Evolutionary conservation across 805 yeast genomes (phyloP).

Genomic region (Metschnikowia santaceciliae): DNA sequence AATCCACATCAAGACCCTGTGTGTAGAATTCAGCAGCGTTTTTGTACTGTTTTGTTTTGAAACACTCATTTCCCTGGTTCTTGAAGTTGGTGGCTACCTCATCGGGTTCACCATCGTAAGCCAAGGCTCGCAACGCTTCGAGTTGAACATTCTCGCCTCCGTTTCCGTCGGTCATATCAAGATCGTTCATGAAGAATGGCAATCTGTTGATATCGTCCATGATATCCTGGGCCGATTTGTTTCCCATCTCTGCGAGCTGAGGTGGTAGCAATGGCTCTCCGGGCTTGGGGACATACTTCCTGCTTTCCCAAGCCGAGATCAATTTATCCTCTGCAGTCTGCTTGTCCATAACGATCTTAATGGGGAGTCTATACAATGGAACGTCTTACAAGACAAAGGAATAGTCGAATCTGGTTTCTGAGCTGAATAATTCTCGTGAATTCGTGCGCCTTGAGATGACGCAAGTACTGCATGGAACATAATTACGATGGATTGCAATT

Average conservation of each 20-base stretch:
- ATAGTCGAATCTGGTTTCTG: neutral
- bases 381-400: neutral
- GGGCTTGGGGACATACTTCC: slow-evolving; percentile 38
- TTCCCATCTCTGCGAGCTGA: slow-evolving; percentile 60
- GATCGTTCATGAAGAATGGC: slow-evolving; percentile 91
- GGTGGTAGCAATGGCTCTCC: slow-evolving; percentile 80
- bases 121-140: slow-evolving; percentile 88
- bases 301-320: slow-evolving; percentile 41
- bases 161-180: slow-evolving; percentile 72
- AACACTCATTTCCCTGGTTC: slow-evolving; percentile 89
- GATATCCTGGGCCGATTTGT: slow-evolving; percentile 71
- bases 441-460: neutral
- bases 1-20: slow-evolving; percentile 70
- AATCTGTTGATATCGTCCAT: slow-evolving; percentile 72
- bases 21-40: slow-evolving; percentile 77
- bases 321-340: slow-evolving; percentile 18
- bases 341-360: neutral
- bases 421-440: neutral
- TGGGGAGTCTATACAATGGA: neutral
- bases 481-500: neutral
- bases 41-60: slow-evolving; percentile 62
- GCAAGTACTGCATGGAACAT: neutral
- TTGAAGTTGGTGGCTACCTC: slow-evolving; percentile 89
- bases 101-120: slow-evolving; percentile 92
- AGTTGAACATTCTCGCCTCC: slow-evolving; percentile 71